Base-by-base conservation (phyloP, 2,329 filamentous ascomycete genomes). In the Ascochyta clinopodiicola region DNA sequence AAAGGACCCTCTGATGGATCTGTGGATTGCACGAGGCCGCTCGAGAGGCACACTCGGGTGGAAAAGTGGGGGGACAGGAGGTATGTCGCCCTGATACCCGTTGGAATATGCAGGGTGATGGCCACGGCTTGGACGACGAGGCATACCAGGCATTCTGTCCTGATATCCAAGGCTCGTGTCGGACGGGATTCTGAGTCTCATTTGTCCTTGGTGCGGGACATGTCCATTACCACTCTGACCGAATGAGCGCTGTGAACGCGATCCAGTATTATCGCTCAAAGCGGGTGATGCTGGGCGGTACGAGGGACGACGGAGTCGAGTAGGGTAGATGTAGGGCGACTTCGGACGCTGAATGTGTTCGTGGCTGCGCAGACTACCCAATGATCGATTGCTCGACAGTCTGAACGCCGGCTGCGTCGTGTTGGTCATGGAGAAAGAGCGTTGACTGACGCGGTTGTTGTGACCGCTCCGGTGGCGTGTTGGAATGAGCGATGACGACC, bases 281-380 rank as follows among this genome's bases (percentile, higher is more conserved):
- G 77, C 76, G 32, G 79, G 78, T 19, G 80, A 81, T 12, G 69
- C 67, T 17, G 79, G 72, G 19, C 78, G 73, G 59, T 78, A 76
- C 13, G 75, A 75, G 13, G 75, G 74, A 27, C 77, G 75, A 57
- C 75, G 76, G 56, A 78, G 70, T 40, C 78, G 71, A 45, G 73
- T 73, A 2, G 77, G 78, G 59, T 80, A 79, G 6, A 67, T 67
- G 61, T 77, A 79, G 19, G 77, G 75, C 24, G 74, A 78, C 42
- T 70, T 68, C 12, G 73, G 68, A 29, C 75, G 72, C 42, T 66
- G 73, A 44, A 68, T 56, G 22, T 60, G 60, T 21, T 77, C 77
- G 42, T 77, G 73, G 54, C 75, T 74, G 61, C 79, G 75, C 38
- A 81, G 63, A 61, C 77, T 82, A 17, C 74, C 73, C n/a, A 76